phyloP scores from a whole-genome alignment of 805 yeast species.

The Zygoascus bituminiphila region DNA sequence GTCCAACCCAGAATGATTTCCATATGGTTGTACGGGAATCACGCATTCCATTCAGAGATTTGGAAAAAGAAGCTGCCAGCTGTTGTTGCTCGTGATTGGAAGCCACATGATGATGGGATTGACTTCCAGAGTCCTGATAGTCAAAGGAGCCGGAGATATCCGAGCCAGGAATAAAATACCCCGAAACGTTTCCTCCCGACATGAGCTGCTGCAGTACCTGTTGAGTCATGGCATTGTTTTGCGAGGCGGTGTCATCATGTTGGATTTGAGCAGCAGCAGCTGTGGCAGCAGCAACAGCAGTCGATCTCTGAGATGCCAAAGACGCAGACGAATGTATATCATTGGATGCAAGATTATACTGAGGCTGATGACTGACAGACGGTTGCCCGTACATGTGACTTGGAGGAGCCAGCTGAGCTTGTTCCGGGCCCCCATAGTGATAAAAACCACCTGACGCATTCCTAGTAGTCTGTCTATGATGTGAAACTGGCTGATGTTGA shows the following conservation, averaged over 20 bases:
- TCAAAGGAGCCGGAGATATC: slow-evolving; percentile 22
- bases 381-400: background rate
- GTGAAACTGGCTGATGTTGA: background rate
- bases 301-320: background rate
- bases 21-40: slow-evolving; percentile 24
- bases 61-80: slow-evolving; percentile 21
- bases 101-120: slow-evolving; percentile 1
- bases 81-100: slow-evolving; percentile 18
- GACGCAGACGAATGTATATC: background rate
- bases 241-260: background rate
- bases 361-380: background rate
- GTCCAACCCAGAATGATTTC: slow-evolving; percentile 27
- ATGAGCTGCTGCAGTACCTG: background rate
- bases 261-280: slow-evolving; percentile 2
- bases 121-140: slow-evolving; percentile 15
- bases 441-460: background rate
- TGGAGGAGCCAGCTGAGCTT: background rate
- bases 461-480: background rate
- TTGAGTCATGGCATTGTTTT: background rate
- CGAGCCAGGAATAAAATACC: slow-evolving; percentile 21
- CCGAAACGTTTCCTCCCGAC: slow-evolving; percentile 2
- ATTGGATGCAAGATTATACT: background rate
- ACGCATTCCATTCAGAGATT: slow-evolving; percentile 25
- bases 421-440: background rate
- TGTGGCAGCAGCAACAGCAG: background rate